Evolutionary conservation across 2,329 filamentous ascomycete species (phyloP), one percentile per base, ranked within the genome.

Genomic region (Didymella segeticola): DNA sequence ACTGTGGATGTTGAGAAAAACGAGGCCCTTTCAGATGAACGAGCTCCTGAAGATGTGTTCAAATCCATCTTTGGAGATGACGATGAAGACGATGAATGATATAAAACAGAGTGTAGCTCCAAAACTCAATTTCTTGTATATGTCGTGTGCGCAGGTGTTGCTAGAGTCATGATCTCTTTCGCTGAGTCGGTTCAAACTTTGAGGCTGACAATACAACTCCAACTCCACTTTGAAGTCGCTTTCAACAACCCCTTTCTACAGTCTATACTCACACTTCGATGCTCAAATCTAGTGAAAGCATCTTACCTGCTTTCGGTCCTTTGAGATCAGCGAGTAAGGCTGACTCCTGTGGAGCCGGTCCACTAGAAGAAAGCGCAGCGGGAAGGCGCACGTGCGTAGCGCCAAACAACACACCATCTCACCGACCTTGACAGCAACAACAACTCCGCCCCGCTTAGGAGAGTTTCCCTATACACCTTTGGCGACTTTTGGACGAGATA

Each of bases 51-150:
- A 42, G 90, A 89, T 36, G 87, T 97, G 0, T 92, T 97, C 66
- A 90, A 86, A 63, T 90, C 91, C n/a, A 92, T 98, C 25, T 98
- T 98, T 82, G 93, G 93, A 5, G 91, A 92, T 71, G 89, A 89
- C 67, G 89, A 91, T 33, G 62, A 63, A 9, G 60, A 67, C 5
- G 58, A 62, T 11, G 38, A 46, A n/a, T n/a, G n/a, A n/a, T n/a
- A n/a, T n/a, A n/a, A n/a, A n/a, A n/a, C n/a, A n/a, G n/a, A n/a
- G n/a, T n/a, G n/a, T n/a, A n/a, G n/a, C n/a, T n/a, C n/a, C n/a
- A n/a, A n/a, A n/a, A n/a, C n/a, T n/a, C n/a, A n/a, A n/a, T n/a
- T n/a, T n/a, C n/a, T n/a, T n/a, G n/a, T n/a, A n/a, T n/a, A n/a
- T n/a, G n/a, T n/a, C n/a, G n/a, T n/a, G n/a, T n/a, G n/a, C n/a